These are phyloP conservation scores for Leccinum arenicola DNA, from an alignment of 768 basidiomycete genomes.

Conservation along the genomic window DNA sequence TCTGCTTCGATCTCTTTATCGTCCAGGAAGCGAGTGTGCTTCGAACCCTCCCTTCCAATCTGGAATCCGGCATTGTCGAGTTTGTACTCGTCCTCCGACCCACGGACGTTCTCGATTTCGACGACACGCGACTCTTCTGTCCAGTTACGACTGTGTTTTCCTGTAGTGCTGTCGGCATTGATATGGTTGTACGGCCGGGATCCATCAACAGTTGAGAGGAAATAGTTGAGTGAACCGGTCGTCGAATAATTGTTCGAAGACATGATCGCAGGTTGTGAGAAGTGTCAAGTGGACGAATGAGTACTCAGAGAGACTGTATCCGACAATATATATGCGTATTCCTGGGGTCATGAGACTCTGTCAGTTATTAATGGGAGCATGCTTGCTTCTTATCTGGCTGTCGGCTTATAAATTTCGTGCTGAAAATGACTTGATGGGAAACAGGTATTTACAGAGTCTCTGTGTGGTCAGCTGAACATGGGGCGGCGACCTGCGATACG, in stretches of 20 bases:
- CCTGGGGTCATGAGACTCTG: background rate
- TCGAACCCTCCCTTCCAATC: constrained; percentile 23
- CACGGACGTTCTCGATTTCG: constrained; percentile 33
- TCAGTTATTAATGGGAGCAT: background rate
- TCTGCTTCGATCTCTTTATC: constrained; percentile 35
- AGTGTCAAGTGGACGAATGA: constrained; percentile 24
- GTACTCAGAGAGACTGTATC: constrained; percentile 27
- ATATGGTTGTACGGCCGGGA: constrained; percentile 15
- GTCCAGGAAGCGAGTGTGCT: constrained; percentile 32
- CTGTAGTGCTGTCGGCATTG: constrained; percentile 17
- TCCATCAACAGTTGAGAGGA: constrained; percentile 16
- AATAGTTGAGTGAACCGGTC: constrained; percentile 19
- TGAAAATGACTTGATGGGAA: background rate
- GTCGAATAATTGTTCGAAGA: constrained; percentile 16
- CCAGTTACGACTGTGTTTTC: constrained; percentile 22
- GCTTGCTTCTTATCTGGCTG: background rate
- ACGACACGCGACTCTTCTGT: constrained; percentile 8
- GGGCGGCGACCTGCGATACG: background rate
- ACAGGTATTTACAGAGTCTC: background rate
- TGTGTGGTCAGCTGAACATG: background rate
- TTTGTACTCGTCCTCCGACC: constrained; percentile 29
- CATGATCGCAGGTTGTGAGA: constrained; percentile 2
- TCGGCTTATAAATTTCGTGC: constrained; percentile 2
- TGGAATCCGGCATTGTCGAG: constrained; percentile 39
- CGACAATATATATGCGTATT: constrained; percentile 27